These are phyloP conservation scores for Botrytis cinerea DNA, from an alignment of 2,329 filamentous ascomycete species.

Conservation along the genomic window DNA sequence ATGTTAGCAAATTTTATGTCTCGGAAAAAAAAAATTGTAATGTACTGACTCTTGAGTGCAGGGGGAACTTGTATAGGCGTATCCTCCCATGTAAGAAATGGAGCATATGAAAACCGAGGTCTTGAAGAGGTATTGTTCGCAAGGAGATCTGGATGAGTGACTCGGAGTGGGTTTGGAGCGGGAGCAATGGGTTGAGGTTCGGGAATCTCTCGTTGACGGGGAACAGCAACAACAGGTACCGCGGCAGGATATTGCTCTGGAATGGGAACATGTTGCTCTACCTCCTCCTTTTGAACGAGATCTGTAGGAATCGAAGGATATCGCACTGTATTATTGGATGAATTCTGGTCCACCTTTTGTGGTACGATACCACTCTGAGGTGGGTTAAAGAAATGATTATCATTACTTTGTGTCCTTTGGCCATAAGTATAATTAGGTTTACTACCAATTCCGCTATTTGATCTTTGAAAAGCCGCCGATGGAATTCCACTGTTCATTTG, in stretches of 20 bases:
- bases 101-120: slow-evolving; percentile 36
- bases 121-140: slow-evolving; percentile 31
- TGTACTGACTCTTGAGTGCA: slow-evolving; percentile 39
- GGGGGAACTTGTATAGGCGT: slow-evolving; percentile 34
- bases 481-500: slow-evolving; percentile 30
- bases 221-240: slow-evolving; percentile 11
- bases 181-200: slow-evolving; percentile 9
- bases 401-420: slow-evolving; percentile 30
- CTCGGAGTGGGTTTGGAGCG: slow-evolving; percentile 30
- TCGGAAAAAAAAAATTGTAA: too few relatives aligned
- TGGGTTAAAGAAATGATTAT: slow-evolving; percentile 25
- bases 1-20: slow-evolving; percentile 13
- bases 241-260: slow-evolving; percentile 14
- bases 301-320: slow-evolving; percentile 26
- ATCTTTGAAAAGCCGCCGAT: slow-evolving; percentile 31
- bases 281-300: slow-evolving; percentile 22
- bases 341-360: slow-evolving; percentile 22
- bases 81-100: slow-evolving; percentile 37
- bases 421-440: slow-evolving; percentile 25
- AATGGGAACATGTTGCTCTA: slow-evolving; percentile 23
- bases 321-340: slow-evolving; percentile 26
- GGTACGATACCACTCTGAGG: slow-evolving; percentile 29
- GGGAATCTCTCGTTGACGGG: slow-evolving; percentile 6
- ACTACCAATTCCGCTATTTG: slow-evolving; percentile 26
- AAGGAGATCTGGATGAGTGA: slow-evolving; percentile 36